Percentiles rank a stretch among this genome's conserved stretches.
These are phyloP conservation scores for Starmera amethionina DNA, from an alignment of 805 yeast species.

Conservation along the genomic window DNA sequence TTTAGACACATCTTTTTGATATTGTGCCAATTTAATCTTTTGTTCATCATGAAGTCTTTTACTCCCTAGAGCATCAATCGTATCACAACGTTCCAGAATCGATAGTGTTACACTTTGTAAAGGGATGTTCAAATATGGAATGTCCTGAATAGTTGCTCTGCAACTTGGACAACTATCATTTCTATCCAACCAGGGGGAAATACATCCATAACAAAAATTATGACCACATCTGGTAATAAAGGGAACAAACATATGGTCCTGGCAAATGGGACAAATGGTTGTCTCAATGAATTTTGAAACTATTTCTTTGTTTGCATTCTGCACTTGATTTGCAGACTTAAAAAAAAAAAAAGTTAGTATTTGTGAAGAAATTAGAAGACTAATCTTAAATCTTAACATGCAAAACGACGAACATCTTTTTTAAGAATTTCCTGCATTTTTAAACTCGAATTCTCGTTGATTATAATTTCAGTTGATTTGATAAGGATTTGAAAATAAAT, in stretches of 20 bases:
- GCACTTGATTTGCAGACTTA: no score
- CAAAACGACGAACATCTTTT: no score
- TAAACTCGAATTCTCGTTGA: no score
- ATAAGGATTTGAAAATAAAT: no score
- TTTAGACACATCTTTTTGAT: conserved; percentile 28
- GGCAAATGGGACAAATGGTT: conserved; percentile 51
- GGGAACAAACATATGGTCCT: conserved; percentile 60
- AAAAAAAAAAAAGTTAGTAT: no score
- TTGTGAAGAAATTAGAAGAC: no score
- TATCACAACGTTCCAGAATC: no score
- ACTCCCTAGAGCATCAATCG: background rate
- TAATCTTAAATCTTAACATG: no score
- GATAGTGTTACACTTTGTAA: conserved; percentile 30
- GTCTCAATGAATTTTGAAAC: conserved; percentile 17
- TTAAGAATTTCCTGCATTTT: no score
- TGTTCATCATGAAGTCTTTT: conserved; percentile 6
- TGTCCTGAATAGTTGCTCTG: conserved; percentile 34
- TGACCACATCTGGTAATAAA: conserved; percentile 62
- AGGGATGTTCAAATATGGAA: conserved; percentile 45
- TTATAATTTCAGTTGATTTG: no score
- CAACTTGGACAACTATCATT: conserved; percentile 64
- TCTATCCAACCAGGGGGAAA: conserved; percentile 51
- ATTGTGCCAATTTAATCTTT: conserved; percentile 23
- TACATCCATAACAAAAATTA: conserved; percentile 59
- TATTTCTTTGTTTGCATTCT: no score